phyloP scores from a whole-genome alignment of 2,329 filamentous ascomycete species.

The Penicillium frequentans region DNA sequence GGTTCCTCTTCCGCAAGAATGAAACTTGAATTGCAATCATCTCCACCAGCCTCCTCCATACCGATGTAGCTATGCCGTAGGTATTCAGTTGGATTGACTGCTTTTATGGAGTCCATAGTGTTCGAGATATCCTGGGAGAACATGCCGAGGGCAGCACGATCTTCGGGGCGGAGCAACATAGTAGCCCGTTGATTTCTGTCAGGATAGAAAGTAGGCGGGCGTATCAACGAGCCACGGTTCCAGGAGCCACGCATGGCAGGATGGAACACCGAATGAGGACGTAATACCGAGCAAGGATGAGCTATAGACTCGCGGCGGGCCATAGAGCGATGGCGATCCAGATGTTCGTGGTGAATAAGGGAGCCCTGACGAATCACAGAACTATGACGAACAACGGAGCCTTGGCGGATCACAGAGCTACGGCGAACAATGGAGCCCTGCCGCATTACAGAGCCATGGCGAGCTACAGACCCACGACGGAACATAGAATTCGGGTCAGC shows the following conservation, averaged over 20 bases:
- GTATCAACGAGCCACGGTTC: constrained; percentile 1
- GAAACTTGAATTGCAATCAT: constrained; percentile 63
- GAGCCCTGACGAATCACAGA: background rate
- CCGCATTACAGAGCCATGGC: background rate
- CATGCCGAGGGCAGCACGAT: constrained; percentile 3
- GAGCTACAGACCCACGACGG: constrained; percentile 1
- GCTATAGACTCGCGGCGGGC: background rate
- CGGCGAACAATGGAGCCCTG: background rate
- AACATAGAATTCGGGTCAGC: background rate
- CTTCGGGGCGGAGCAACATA: constrained; percentile 1
- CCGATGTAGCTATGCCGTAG: background rate
- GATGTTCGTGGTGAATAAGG: background rate
- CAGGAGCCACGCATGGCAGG: constrained; percentile 1
- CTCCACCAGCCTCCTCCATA: background rate
- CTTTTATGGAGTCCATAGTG: constrained; percentile 15
- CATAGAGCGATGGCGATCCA: background rate
- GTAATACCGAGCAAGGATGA: background rate
- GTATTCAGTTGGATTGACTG: constrained; percentile 1
- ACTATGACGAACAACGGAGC: background rate
- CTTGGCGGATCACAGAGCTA: background rate
- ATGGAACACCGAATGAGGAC: background rate
- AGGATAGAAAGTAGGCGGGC: background rate
- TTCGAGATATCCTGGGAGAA: constrained; percentile 26
- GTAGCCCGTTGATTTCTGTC: background rate
- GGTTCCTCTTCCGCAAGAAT: constrained; percentile 60